Evolutionary conservation across 257 asterid species (phyloP).

Genomic region (Cordia subcordata): DNA sequence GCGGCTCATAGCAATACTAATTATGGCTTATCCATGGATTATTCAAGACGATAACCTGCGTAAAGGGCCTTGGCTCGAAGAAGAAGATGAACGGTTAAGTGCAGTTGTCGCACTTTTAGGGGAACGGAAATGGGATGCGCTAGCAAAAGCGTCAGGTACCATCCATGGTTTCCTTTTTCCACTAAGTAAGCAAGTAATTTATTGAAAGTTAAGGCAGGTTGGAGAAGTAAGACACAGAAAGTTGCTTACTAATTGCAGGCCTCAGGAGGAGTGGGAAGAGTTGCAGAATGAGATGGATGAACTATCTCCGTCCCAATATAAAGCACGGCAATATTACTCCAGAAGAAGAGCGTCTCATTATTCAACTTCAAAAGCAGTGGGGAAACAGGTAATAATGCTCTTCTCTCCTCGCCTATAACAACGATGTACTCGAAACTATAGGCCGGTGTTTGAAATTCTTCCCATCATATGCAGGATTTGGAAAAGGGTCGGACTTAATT

Average conservation of each 20-base stretch:
- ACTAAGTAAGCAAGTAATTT: no score
- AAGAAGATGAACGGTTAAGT: slow-evolving; percentile 53
- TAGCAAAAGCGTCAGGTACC: slow-evolving; percentile 51
- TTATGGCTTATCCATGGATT: slow-evolving; percentile 13
- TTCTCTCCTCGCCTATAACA: no score
- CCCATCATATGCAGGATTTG: no score
- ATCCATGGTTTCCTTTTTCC: no score
- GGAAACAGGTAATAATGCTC: slow-evolving; percentile 60
- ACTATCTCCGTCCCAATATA: slow-evolving; percentile 61
- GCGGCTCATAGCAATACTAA: no score
- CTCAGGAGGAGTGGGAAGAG: slow-evolving; percentile 71
- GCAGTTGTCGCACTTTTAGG: slow-evolving; percentile 47
- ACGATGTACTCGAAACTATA: no score
- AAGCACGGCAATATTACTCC: slow-evolving; percentile 56
- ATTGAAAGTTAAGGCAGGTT: no score
- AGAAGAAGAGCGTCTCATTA: slow-evolving; percentile 47
- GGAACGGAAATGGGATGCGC: slow-evolving; percentile 63
- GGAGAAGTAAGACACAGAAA: no score
- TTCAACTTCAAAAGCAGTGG: slow-evolving; percentile 53
- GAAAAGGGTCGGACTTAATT: no score
- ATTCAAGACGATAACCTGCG: slow-evolving; percentile 38
- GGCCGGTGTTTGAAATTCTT: no score
- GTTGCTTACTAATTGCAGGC: no score
- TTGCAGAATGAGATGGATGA: slow-evolving; percentile 80
- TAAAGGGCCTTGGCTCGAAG: slow-evolving; percentile 70